These are phyloP conservation scores for Taiozyma sp. DNA, from an alignment of 1,139 yeast genomes.

Conservation along the genomic window DNA sequence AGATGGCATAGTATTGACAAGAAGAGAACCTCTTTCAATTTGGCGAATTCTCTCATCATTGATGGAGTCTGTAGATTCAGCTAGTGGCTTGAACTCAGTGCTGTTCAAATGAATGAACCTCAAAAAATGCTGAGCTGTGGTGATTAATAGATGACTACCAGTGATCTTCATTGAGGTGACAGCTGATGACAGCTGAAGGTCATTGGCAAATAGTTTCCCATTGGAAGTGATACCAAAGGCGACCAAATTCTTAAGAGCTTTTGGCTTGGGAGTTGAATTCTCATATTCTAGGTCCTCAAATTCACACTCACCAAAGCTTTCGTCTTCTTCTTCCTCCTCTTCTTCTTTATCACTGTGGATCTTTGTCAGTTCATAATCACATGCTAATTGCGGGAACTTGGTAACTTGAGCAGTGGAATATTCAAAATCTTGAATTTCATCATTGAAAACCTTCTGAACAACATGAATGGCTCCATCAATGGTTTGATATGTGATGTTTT, in stretches of 20 bases:
- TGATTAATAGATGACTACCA: constrained; percentile 69
- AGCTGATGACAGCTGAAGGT: constrained; percentile 59
- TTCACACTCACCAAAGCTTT: constrained; percentile 26
- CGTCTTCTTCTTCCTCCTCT: constrained; percentile 1
- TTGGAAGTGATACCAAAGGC: constrained; percentile 70
- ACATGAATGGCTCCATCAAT: constrained; percentile 58
- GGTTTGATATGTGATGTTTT: constrained; percentile 51
- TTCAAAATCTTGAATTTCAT: constrained; percentile 27
- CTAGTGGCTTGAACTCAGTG: constrained; percentile 33
- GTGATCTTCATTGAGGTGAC: constrained; percentile 81
- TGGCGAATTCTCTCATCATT: constrained; percentile 81
- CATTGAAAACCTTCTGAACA: constrained; percentile 27
- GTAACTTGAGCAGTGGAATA: constrained; percentile 32
- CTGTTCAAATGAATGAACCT: constrained; percentile 73
- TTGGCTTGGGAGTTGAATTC: constrained; percentile 22
- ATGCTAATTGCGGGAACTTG: constrained; percentile 67
- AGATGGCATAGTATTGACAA: constrained; percentile 80
- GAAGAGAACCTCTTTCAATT: constrained; percentile 84
- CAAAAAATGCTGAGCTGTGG: constrained; percentile 83
- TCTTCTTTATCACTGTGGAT: constrained; percentile 18
- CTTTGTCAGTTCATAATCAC: constrained; percentile 50
- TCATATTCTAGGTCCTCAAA: constrained; percentile 22
- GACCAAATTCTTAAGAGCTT: constrained; percentile 25
- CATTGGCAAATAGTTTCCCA: constrained; percentile 72
- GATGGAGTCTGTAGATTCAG: constrained; percentile 31